Conservation (phyloP, 2,329 filamentous ascomycete species). For the Aspergillus eucalypticola region DNA sequence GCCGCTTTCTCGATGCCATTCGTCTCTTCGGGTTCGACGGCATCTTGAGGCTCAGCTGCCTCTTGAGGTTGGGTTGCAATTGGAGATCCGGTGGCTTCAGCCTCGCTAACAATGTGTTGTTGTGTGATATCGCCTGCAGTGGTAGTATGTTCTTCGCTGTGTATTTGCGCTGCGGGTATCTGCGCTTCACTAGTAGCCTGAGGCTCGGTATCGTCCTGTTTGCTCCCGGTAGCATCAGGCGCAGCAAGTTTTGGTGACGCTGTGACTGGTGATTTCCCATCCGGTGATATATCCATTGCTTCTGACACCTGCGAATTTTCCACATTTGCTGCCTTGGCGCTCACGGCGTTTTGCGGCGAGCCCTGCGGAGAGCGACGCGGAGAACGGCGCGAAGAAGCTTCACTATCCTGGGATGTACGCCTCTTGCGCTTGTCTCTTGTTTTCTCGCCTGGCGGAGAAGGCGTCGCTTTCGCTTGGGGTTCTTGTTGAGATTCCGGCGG, state of each 20-base stretch:
- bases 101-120: background rate
- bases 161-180: background rate
- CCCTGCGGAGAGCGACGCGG: background rate
- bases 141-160: background rate
- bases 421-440: constrained; percentile 9
- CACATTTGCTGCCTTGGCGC: background rate
- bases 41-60: background rate
- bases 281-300: constrained; percentile 3
- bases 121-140: background rate
- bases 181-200: background rate
- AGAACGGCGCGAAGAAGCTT: background rate
- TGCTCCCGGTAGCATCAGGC: background rate
- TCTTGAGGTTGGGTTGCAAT: background rate
- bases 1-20: background rate
- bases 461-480: constrained; percentile 8
- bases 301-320: background rate
- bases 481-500: background rate
- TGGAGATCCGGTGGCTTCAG: background rate
- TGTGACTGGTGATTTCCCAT: background rate
- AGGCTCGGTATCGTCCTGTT: background rate
- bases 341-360: constrained; percentile 1
- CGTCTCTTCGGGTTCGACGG: background rate
- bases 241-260: background rate
- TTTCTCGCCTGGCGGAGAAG: constrained; percentile 2
- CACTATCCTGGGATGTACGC: constrained; percentile 4